Evolutionary conservation across 2,329 filamentous ascomycete species (phyloP), one percentile per base, ranked within the genome.

Genomic region (Sporothrix euskadiensis): DNA sequence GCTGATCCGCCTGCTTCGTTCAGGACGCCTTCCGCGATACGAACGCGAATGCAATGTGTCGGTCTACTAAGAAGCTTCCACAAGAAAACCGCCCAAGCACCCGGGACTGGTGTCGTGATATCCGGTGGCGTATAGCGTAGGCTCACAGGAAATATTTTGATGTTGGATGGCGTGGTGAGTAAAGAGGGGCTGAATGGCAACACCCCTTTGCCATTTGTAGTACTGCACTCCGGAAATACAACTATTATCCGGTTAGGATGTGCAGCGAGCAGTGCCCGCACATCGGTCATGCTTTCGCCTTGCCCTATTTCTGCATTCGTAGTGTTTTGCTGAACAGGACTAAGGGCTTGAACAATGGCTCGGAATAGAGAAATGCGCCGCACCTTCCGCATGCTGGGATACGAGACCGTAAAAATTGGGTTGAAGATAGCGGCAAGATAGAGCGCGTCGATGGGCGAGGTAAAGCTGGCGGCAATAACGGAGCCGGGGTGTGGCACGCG

Each of bases 391-490:
- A 90, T 91, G 74, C 86, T 84, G 0, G 94, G 94, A 81, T 94
- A 98, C 0, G 92, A 93, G 63, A 92, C 85, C 12, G 94, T 97
- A 83, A 99, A 98, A 80, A 99, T 88, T 2, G 96, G 96, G 80
- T 98, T 94, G 84, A 98, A 99, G 79, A 98, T 94, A 76, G 94
- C 94, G 74, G 96, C 94, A 32, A 99, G 90, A 82, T 98, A 99
- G 73, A 99, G 85, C 19, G 94, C 91, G 81, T 99, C 96, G 80
- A 99, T 89, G 9, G 96, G 96, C 10, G 93, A 97, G 47, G 94
- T 98, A 81, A 94, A 96, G 75, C 94, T 96, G 70, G 93, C 92
- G 68, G 94, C 94, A 78, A 99, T 96, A 77, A 99, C 86, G 73
- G 91, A 92, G 65, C 92, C 90, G 4, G 91, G 89, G 73, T 91